Percentiles rank a stretch among this genome's conserved stretches.
phyloP scores from a whole-genome alignment of 1,284 basidiomycete species.

The Ceratobasidium papillatum region DNA sequence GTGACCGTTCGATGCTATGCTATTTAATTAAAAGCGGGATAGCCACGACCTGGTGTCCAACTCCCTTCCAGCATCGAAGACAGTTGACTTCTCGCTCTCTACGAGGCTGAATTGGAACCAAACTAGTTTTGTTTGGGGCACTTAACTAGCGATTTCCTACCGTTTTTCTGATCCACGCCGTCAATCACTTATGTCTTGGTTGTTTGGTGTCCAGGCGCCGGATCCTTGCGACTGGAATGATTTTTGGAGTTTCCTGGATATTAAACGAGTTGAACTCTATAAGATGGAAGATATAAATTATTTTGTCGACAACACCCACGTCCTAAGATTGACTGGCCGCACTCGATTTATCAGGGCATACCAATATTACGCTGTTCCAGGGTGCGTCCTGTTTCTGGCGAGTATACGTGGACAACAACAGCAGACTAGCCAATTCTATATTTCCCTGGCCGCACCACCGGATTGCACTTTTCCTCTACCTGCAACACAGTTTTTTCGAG shows the following conservation, averaged over 20 bases:
- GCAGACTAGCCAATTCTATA: too few species aligned
- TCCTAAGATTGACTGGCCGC: not conserved
- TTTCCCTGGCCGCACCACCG: not conserved
- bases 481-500: not conserved
- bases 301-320: not conserved
- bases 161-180: too few species aligned
- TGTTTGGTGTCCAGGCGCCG: not conserved
- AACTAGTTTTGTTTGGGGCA: too few species aligned
- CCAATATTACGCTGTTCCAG: not conserved
- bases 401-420: not conserved
- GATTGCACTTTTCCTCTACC: not conserved
- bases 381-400: not conserved
- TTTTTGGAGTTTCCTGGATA: not conserved
- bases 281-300: not conserved
- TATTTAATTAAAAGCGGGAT: not conserved
- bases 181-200: too few species aligned
- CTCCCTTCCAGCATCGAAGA: too few species aligned
- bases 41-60: too few species aligned
- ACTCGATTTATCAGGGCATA: not conserved
- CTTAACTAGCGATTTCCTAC: too few species aligned
- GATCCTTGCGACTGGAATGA: not conserved
- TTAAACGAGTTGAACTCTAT: not conserved
- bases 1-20: not conserved
- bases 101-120: too few species aligned
- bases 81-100: too few species aligned